phyloP scores from a whole-genome alignment of 352 stramenopile species.

The Globisporangium spinosum region DNA sequence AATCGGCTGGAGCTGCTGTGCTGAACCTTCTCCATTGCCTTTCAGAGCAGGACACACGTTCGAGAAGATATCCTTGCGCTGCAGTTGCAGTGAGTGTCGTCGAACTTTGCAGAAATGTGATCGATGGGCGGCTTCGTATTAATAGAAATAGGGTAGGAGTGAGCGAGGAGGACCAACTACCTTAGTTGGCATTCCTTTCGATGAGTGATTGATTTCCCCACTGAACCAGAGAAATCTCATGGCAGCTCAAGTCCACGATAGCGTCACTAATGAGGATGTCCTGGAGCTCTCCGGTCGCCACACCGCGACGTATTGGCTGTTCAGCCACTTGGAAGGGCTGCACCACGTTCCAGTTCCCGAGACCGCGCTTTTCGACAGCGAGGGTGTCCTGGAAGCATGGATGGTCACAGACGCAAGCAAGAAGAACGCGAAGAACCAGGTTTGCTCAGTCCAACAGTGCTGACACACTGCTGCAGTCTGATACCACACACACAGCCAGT shows the following conservation, averaged over 20 bases:
- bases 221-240: neutral
- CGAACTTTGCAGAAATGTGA: no score
- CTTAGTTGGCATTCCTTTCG: no score
- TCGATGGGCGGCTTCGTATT: no score
- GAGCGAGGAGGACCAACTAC: no score
- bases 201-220: neutral
- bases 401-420: conserved; percentile 15
- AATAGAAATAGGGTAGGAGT: no score
- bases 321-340: conserved; percentile 24
- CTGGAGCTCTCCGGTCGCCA: conserved; percentile 14
- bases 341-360: conserved; percentile 28
- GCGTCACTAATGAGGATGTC: neutral
- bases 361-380: conserved; percentile 36
- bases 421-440: conserved; percentile 6
- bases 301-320: conserved; percentile 32
- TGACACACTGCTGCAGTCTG: neutral
- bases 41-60: no score
- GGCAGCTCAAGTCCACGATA: neutral
- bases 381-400: conserved; percentile 41
- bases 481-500: neutral
- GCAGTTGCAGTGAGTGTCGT: no score
- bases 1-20: no score
- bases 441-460: neutral
- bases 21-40: no score
- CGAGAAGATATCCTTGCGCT: no score